Conservation (phyloP, 306 rosid genomes). For the Trifolium dubium region DNA sequence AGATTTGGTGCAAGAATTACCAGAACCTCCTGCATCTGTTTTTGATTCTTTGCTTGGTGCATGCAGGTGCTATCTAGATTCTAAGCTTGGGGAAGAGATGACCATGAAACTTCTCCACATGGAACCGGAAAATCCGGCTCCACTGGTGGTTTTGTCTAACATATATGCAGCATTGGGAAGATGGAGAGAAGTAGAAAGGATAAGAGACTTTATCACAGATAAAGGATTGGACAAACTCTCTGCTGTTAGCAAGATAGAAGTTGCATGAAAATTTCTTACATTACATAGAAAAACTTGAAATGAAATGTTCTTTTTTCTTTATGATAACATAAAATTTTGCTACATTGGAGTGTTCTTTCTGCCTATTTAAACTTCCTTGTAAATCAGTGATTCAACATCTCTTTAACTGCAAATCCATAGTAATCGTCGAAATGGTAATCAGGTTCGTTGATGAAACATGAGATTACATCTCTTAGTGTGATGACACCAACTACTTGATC, state of each 20-base stretch:
- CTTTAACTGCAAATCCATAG: slow-evolving; percentile 68
- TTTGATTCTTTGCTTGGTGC: slow-evolving; percentile 80
- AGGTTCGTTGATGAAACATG: slow-evolving; percentile 86
- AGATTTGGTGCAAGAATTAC: slow-evolving; percentile 52
- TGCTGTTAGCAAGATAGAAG: slow-evolving; percentile 66
- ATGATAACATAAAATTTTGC: slow-evolving; percentile 34
- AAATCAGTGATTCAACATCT: slow-evolving; percentile 61
- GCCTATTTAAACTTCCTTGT: slow-evolving; percentile 14
- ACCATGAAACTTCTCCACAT: slow-evolving; percentile 59
- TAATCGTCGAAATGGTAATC: slow-evolving; percentile 66
- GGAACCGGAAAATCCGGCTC: slow-evolving; percentile 68
- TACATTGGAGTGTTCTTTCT: slow-evolving; percentile 30
- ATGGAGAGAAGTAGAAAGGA: slow-evolving; percentile 78
- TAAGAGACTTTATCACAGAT: slow-evolving; percentile 55
- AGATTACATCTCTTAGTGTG: slow-evolving; percentile 91
- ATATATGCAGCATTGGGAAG: slow-evolving; percentile 71
- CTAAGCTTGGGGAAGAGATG: slow-evolving; percentile 66
- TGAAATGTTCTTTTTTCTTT: slow-evolving; percentile 37
- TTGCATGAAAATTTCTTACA: slow-evolving; percentile 44
- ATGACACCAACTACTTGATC: slow-evolving; percentile 71
- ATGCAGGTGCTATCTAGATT: slow-evolving; percentile 54
- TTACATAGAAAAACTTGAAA: slow-evolving; percentile 28
- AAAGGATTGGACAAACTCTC: slow-evolving; percentile 60
- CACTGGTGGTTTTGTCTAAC: slow-evolving; percentile 65
- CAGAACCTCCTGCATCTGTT: slow-evolving; percentile 63